Base-by-base conservation (phyloP, 495 filamentous ascomycete genomes). In the Penicillium soppii region DNA sequence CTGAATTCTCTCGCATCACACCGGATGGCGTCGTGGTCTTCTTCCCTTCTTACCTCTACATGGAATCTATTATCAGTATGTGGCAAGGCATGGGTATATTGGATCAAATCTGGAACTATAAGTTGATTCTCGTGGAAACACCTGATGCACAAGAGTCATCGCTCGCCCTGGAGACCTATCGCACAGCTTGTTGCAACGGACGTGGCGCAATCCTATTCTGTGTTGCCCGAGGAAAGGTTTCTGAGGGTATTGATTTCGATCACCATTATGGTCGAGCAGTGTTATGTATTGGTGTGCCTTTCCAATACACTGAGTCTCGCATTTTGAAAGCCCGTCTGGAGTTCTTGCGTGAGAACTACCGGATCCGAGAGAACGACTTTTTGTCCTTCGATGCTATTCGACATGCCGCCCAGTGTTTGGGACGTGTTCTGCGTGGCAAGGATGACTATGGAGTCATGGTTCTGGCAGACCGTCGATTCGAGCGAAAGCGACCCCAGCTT, bases 371-470 rank as follows among this genome's bases (percentile, higher is more conserved):
- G 68, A 96, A 95, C 59, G 95, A 99, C 63, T 99, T 99, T 66
- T 72, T 99, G 2, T 97, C 95, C 29, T 99, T 97, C 81, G 94
- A 97, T 66, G 95, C 94, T 17, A 99, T 97, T 92, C 82, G 95
- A 21, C 95, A 99, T 63, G 95, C 94, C 33, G 91, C 95, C 12
- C 95, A 99, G 62, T 99, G 95, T 56, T 78, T 99, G 0, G 95
- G 95, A 19, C 92, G 95, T 62, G 95, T 99, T 15, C 76, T 99
- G 21, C 82, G 95, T 52, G 95, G 94, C 27, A 98, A 98, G 68
- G 94, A 97, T 65, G 94, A 99, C 66, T 99, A 99, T 71, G 95
- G 95, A 3, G 86, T 97, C 68, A 99, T 99, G 94, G 91, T 99
- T 10, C 72, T 99, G 15, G 95, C 95, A 13, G 95, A 99, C 68